Percentiles rank a stretch among this genome's conserved stretches.
Conservation (phyloP, 73 alveolate genomes). For the Uronychia binucleata region DNA sequence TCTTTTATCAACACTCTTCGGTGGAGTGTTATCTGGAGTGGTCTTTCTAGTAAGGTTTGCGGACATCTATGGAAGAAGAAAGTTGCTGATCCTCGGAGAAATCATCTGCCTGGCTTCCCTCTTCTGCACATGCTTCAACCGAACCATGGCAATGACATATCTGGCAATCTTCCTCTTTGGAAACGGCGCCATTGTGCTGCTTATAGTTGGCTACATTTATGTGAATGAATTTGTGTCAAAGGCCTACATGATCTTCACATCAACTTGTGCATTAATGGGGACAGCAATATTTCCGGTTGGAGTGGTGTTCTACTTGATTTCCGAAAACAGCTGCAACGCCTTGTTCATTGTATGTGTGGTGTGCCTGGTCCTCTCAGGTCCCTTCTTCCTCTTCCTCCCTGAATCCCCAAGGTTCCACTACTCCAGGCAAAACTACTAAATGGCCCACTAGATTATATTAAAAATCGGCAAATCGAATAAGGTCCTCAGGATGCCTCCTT, state of each 20-base stretch:
- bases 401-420: neutral
- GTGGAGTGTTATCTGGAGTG: neutral
- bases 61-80: neutral
- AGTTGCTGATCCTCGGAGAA: neutral
- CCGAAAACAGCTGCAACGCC: neutral
- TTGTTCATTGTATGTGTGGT: neutral
- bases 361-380: neutral
- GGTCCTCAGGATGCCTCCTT: neutral
- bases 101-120: neutral
- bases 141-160: neutral
- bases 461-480: neutral
- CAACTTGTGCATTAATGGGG: neutral
- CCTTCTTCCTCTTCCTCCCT: neutral
- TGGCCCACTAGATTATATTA: neutral
- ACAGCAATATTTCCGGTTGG: neutral
- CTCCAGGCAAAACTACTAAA: neutral
- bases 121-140: neutral
- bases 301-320: neutral
- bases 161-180: neutral
- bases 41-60: neutral
- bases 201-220: neutral
- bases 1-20: neutral
- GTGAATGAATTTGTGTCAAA: neutral
- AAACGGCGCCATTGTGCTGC: neutral
- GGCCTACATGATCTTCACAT: neutral